Evolutionary conservation across 352 stramenopile genomes (phyloP).

Genomic region (Globisporangium sylvaticum): DNA sequence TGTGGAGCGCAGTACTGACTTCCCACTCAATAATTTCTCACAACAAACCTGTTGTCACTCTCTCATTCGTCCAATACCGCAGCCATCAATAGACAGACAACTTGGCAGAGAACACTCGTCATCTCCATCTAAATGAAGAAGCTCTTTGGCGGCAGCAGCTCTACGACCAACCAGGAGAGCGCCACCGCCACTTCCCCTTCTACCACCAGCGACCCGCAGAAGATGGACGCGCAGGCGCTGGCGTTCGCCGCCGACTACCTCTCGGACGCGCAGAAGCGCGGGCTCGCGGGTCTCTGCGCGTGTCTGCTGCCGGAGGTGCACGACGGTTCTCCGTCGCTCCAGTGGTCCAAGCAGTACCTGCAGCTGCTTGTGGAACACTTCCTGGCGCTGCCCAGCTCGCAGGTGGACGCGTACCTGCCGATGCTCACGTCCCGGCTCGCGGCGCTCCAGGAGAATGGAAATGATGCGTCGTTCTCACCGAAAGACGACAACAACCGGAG

Average conservation of each 20-base stretch:
- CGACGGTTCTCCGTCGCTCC: constrained; percentile 48
- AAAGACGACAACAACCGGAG: constrained; percentile 4
- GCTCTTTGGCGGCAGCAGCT: background rate
- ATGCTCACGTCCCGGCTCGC: constrained; percentile 41
- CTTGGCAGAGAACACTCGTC: background rate
- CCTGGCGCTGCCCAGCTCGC: constrained; percentile 37
- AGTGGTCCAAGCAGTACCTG: constrained; percentile 67
- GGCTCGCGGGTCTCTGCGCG: constrained; percentile 58
- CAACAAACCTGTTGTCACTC: background rate
- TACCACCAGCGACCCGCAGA: background rate
- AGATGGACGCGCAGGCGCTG: constrained; percentile 3
- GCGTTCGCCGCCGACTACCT: constrained; percentile 32
- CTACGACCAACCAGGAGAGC: background rate
- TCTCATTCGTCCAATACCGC: background rate
- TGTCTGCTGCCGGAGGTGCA: constrained; percentile 64
- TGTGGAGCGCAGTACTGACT: background rate
- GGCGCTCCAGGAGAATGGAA: background rate
- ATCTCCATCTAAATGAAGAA: constrained; percentile 1
- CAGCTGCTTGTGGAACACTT: constrained; percentile 63
- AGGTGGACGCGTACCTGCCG: constrained; percentile 67
- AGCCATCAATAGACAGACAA: background rate
- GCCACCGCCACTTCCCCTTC: background rate
- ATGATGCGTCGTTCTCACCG: background rate
- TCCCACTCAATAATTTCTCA: background rate
- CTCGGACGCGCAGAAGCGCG: constrained; percentile 54